Evolutionary conservation across 2,329 filamentous ascomycete species (phyloP).

Genomic region (Arthrobotrys pseudoclavata): DNA sequence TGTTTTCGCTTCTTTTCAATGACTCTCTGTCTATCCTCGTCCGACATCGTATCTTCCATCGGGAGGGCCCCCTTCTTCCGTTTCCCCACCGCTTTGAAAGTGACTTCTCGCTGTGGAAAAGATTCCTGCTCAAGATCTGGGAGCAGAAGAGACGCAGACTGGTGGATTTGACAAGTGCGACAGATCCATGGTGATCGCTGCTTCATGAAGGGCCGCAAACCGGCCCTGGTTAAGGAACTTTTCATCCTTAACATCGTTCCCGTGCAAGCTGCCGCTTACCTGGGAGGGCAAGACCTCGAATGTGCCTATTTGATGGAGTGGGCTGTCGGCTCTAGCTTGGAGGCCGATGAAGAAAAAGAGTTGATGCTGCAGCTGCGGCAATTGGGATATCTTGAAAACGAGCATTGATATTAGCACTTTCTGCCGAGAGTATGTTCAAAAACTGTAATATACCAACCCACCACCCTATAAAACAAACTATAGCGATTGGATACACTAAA

Average conservation of each 20-base stretch:
- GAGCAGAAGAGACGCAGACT: neutral
- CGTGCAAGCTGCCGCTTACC: neutral
- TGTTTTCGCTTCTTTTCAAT: constrained; percentile 10
- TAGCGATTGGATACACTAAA: neutral
- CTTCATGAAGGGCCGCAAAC: constrained; percentile 14
- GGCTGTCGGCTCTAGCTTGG: neutral
- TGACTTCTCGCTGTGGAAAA: constrained; percentile 12
- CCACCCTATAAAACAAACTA: neutral
- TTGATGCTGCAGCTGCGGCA: constrained; percentile 1
- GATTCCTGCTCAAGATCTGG: constrained; percentile 13
- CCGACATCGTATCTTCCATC: constrained; percentile 23
- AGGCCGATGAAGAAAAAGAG: neutral
- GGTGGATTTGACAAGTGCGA: constrained; percentile 39
- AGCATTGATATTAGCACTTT: constrained; percentile 4
- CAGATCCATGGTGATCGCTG: constrained; percentile 46
- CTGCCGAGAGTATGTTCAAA: neutral
- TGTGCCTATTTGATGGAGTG: neutral
- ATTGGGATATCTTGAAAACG: neutral
- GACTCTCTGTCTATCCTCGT: constrained; percentile 13
- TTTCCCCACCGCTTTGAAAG: constrained; percentile 5
- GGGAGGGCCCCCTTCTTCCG: constrained; percentile 29
- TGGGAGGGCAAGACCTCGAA: neutral
- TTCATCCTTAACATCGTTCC: constrained; percentile 43
- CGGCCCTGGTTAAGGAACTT: constrained; percentile 21
- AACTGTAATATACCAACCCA: neutral